Evolutionary conservation across 306 rosid genomes (phyloP).

Genomic region (Cucurbita maxima): DNA sequence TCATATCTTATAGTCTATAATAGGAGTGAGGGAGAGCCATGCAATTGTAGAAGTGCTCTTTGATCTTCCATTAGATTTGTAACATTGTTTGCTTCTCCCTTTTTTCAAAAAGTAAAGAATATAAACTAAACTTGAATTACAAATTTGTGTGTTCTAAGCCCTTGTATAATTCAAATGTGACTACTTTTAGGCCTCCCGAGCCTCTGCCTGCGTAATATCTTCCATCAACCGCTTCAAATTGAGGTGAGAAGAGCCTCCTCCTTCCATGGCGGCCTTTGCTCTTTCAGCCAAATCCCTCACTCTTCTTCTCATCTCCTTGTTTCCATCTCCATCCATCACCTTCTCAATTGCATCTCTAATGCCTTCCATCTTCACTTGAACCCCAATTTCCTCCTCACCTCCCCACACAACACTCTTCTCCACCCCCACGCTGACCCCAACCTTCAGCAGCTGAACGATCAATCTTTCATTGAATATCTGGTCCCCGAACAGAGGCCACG

Average conservation of each 20-base stretch:
- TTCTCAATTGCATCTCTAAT: conserved; percentile 19
- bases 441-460: conserved; percentile 17
- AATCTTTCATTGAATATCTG: conserved; percentile 38
- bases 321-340: conserved; percentile 25
- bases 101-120: no score
- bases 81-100: no score
- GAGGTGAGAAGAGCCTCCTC: conserved; percentile 49
- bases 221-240: conserved; percentile 25
- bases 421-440: conserved; percentile 29
- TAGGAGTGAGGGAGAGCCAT: no score
- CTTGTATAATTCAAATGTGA: no score
- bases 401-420: conserved; percentile 19
- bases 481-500: conserved; percentile 50
- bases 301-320: conserved; percentile 27
- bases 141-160: no score
- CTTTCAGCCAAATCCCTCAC: conserved; percentile 18
- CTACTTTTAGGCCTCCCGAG: no score
- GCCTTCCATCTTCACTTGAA: conserved; percentile 28
- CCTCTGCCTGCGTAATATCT: conserved; percentile 15
- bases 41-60: no score
- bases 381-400: conserved; percentile 26
- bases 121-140: no score
- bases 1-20: no score
- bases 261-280: conserved; percentile 31
- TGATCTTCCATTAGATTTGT: no score